Percentiles rank a stretch among this genome's conserved stretches.
Conservation (phyloP, 176 grass and related monocot species). For the Urochloa ruziziensis region DNA sequence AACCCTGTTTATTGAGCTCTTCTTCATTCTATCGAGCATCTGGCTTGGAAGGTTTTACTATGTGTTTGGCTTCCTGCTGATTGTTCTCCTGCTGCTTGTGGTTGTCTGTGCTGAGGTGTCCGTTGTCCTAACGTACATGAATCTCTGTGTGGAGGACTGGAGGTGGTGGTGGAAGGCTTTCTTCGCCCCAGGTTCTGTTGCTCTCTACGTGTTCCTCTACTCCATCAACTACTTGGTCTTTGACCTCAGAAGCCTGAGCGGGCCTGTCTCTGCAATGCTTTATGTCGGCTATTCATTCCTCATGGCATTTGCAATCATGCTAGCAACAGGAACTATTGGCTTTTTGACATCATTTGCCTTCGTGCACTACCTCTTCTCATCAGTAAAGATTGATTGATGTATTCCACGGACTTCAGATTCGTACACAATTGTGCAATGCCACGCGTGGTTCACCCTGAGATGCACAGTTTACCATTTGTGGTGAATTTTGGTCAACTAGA, state of each 20-base stretch:
- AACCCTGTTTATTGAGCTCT: conserved; percentile 83
- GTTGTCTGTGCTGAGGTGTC: conserved; percentile 73
- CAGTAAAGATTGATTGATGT: conserved; percentile 91
- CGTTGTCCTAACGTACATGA: conserved; percentile 77
- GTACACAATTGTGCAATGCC: background rate
- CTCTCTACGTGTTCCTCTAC: conserved; percentile 85
- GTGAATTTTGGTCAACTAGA: conserved; percentile 26
- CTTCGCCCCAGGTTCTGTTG: conserved; percentile 72
- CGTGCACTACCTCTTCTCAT: conserved; percentile 81
- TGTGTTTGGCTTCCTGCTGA: conserved; percentile 82
- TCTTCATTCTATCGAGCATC: conserved; percentile 82
- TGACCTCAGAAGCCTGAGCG: conserved; percentile 81
- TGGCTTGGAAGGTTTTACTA: conserved; percentile 96
- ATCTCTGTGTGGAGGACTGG: conserved; percentile 85
- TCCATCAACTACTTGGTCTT: conserved; percentile 92
- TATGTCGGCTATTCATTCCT: conserved; percentile 78
- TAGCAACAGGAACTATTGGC: conserved; percentile 75
- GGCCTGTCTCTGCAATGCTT: conserved; percentile 73
- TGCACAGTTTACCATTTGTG: background rate
- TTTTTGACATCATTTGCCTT: conserved; percentile 77
- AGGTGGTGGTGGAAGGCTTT: conserved; percentile 95
- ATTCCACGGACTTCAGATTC: background rate
- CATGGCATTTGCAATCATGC: conserved; percentile 75
- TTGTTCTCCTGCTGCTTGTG: conserved; percentile 68
- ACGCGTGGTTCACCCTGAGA: background rate